Evolutionary conservation across 176 grass and related monocot genomes (phyloP).

Genomic region (Echinochloa phyllopogon): DNA sequence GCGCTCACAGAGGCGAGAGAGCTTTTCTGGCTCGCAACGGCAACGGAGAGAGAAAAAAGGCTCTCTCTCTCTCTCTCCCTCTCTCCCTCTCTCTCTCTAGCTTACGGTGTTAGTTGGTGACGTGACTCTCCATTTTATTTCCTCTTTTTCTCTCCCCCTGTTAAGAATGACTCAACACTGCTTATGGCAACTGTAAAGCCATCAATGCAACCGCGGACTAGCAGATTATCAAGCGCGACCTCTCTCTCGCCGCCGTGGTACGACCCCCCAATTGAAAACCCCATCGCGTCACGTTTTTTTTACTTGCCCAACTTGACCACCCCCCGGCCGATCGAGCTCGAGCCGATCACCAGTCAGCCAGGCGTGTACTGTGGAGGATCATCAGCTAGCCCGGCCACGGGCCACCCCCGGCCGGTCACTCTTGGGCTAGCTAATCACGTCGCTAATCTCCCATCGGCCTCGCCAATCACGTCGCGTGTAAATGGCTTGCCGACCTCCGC

Average conservation of each 20-base stretch:
- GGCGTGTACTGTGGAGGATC: neutral
- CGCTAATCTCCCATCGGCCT: neutral
- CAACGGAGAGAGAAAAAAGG: neutral
- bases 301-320: constrained; percentile 13
- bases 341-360: neutral
- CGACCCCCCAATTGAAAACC: constrained; percentile 25
- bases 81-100: neutral
- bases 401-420: neutral
- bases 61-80: too few species aligned
- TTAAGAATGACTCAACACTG: neutral
- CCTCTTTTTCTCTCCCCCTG: neutral
- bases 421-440: neutral
- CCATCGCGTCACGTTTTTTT: neutral
- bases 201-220: constrained; percentile 13
- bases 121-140: neutral
- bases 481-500: constrained; percentile 28
- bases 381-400: neutral
- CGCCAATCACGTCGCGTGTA: neutral
- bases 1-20: neutral
- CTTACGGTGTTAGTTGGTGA: constrained; percentile 40
- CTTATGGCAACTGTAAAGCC: constrained; percentile 19
- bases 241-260: neutral
- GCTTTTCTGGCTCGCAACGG: constrained; percentile 25
- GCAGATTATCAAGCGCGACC: neutral
- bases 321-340: too few species aligned